Percentiles rank a stretch among this genome's conserved stretches.
Conservation (phyloP, 805 yeast genomes). For the Ogataea nitratoaversa region DNA sequence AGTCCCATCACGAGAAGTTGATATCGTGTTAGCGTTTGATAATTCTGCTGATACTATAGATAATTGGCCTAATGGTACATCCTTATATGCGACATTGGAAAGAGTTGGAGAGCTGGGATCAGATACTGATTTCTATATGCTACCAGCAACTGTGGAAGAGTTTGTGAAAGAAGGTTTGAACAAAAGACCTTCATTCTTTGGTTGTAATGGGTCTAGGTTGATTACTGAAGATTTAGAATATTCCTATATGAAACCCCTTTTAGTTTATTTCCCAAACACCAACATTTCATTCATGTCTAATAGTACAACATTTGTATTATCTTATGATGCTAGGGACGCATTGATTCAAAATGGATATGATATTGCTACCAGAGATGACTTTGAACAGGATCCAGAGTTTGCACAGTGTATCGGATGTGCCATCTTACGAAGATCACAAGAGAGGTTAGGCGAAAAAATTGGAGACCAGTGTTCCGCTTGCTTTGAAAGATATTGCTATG, state of each 20-base stretch:
- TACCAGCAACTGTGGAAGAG: conserved; percentile 55
- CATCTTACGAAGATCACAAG: conserved; percentile 68
- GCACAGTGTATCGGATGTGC: conserved; percentile 78
- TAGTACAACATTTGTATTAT: conserved; percentile 54
- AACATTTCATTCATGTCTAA: conserved; percentile 59
- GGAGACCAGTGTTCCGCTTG: conserved; percentile 63
- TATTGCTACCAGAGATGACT: conserved; percentile 52
- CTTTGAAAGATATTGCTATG: conserved; percentile 62
- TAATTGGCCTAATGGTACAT: conserved; percentile 62
- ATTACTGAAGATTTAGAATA: conserved; percentile 33
- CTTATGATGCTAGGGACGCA: conserved; percentile 51
- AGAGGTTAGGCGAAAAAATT: conserved; percentile 52
- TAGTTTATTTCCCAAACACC: conserved; percentile 70
- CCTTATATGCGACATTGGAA: conserved; percentile 47
- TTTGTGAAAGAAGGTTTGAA: conserved; percentile 57
- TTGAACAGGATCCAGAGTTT: conserved; percentile 62
- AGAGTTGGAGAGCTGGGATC: conserved; percentile 45
- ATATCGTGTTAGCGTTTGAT: conserved; percentile 60
- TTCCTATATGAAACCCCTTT: conserved; percentile 53
- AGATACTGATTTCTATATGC: conserved; percentile 62
- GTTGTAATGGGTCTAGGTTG: conserved; percentile 62
- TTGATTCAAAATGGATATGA: conserved; percentile 73
- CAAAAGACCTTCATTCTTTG: conserved; percentile 69
- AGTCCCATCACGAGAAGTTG: conserved; percentile 54
- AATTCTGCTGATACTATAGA: conserved; percentile 57